phyloP scores from a whole-genome alignment of 2,329 filamentous ascomycete genomes.

The Aspergillus bombycis region DNA sequence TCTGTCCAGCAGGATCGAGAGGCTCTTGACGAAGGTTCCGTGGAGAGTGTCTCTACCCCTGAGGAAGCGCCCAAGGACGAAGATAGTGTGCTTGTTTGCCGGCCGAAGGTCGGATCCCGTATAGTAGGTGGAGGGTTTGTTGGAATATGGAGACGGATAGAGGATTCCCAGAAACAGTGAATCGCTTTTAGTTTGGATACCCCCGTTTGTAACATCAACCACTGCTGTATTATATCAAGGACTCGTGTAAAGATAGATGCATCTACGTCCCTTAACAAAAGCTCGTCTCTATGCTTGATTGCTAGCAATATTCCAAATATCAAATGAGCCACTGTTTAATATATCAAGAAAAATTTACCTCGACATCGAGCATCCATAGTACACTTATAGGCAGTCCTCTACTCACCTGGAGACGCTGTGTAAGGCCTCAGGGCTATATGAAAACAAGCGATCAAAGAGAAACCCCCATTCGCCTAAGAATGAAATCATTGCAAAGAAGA shows the following conservation, averaged over 20 bases:
- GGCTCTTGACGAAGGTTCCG: constrained; percentile 16
- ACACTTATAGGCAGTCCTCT: constrained; percentile 10
- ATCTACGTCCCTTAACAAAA: background rate
- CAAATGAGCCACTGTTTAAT: constrained; percentile 10
- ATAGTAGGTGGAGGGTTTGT: constrained; percentile 57
- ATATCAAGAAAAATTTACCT: constrained; percentile 13
- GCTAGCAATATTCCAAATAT: background rate
- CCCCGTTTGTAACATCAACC: constrained; percentile 8
- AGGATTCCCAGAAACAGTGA: constrained; percentile 27
- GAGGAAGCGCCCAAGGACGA: constrained; percentile 23
- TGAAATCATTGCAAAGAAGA: constrained; percentile 19
- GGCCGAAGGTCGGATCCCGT: constrained; percentile 54
- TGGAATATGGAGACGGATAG: constrained; percentile 51
- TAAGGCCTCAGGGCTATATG: constrained; percentile 20
- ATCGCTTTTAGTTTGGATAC: constrained; percentile 9
- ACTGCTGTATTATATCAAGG: constrained; percentile 9
- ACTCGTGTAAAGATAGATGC: background rate
- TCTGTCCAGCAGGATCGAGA: constrained; percentile 12
- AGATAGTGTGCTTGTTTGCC: constrained; percentile 53
- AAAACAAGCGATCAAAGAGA: constrained; percentile 20
- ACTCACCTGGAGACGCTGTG: constrained; percentile 8
- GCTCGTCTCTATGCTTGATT: background rate
- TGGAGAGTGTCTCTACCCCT: constrained; percentile 11
- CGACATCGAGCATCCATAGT: constrained; percentile 9
- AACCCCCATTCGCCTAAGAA: constrained; percentile 34